Percentiles rank a stretch among this genome's conserved stretches.
These are phyloP conservation scores for Hemisphaericaspora xylofermentans DNA, from an alignment of 1,139 yeast genomes.

Conservation along the genomic window DNA sequence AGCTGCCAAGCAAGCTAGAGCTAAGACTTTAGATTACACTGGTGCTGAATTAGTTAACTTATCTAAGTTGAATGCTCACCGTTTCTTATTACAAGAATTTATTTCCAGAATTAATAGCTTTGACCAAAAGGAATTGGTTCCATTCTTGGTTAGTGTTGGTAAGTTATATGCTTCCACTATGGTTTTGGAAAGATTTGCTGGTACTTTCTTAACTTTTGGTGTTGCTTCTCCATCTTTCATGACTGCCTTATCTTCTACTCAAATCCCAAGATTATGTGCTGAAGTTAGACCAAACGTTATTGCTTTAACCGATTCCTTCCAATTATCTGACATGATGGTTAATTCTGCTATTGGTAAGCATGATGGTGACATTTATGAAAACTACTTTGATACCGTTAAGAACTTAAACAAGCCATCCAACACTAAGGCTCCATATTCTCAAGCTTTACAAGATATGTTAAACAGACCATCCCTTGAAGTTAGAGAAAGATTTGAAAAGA, in stretches of 20 bases:
- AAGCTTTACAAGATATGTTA: slow-evolving; percentile 35
- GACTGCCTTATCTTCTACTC: slow-evolving; percentile 30
- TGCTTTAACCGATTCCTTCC: slow-evolving; percentile 51
- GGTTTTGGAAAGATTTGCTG: slow-evolving; percentile 38
- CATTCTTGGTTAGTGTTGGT: slow-evolving; percentile 28
- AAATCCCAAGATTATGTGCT: slow-evolving; percentile 35
- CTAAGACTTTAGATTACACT: slow-evolving; percentile 42
- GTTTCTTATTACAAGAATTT: slow-evolving; percentile 35
- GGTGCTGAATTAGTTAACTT: slow-evolving; percentile 59
- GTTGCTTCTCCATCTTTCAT: slow-evolving; percentile 36
- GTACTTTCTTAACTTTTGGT: slow-evolving; percentile 40
- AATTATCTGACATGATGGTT: slow-evolving; percentile 43
- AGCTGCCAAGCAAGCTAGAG: slow-evolving; percentile 31
- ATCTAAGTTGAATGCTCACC: slow-evolving; percentile 53
- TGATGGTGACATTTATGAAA: slow-evolving; percentile 48
- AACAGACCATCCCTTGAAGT: slow-evolving; percentile 36
- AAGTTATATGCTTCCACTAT: slow-evolving; percentile 29
- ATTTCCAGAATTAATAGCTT: slow-evolving; percentile 23
- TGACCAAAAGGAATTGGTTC: slow-evolving; percentile 23
- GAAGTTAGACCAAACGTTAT: slow-evolving; percentile 46
- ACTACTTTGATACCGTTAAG: slow-evolving; percentile 43
- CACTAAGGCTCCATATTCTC: slow-evolving; percentile 43
- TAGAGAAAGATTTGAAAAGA: slow-evolving; percentile 42
- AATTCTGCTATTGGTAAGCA: slow-evolving; percentile 45
- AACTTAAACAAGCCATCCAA: slow-evolving; percentile 34